Conservation (phyloP, 2,329 filamentous ascomycete species). For the Monosporascus cannonballus region DNA sequence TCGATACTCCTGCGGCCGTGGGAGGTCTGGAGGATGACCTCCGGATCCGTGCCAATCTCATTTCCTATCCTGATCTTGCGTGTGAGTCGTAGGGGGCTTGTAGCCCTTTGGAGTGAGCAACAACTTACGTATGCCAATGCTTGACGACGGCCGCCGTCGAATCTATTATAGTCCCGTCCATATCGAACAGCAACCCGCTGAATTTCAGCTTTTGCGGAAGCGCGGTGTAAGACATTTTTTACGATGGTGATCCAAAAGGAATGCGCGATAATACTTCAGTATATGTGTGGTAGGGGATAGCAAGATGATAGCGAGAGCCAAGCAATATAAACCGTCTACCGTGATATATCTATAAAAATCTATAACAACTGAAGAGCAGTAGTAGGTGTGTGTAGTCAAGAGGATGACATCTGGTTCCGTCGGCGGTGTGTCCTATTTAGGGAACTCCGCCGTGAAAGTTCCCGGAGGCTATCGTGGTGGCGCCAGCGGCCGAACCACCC, state of each 20-base stretch:
- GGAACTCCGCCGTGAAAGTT: slow-evolving; percentile 8
- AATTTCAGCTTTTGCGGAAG: slow-evolving; percentile 43
- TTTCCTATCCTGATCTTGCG: slow-evolving; percentile 56
- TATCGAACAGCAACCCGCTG: slow-evolving; percentile 61
- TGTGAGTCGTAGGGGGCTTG: slow-evolving; percentile 3
- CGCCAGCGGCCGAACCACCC: not conserved
- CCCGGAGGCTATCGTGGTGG: not conserved
- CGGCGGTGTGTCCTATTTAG: slow-evolving; percentile 3
- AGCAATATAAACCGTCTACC: not conserved
- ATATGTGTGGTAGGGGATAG: not conserved
- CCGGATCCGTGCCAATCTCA: slow-evolving; percentile 79
- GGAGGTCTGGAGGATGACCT: slow-evolving; percentile 80
- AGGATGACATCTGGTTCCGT: not conserved
- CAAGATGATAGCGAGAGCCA: not conserved
- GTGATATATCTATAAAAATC: not conserved
- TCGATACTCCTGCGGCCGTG: slow-evolving; percentile 91
- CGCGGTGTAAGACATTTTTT: slow-evolving; percentile 31
- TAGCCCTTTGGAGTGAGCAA: slow-evolving; percentile 1
- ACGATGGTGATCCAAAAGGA: not conserved
- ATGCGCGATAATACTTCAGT: not conserved
- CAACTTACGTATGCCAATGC: slow-evolving; percentile 63
- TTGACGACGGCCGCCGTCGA: slow-evolving; percentile 71
- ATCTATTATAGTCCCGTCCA: slow-evolving; percentile 81
- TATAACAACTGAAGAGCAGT: not conserved
- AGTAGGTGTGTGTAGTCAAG: not conserved